A percentile compares a stretch with the other conserved stretches of the same genome.
Conservation (phyloP, 371 early-diverging fungal genomes). For the Apophysomyces elegans region DNA sequence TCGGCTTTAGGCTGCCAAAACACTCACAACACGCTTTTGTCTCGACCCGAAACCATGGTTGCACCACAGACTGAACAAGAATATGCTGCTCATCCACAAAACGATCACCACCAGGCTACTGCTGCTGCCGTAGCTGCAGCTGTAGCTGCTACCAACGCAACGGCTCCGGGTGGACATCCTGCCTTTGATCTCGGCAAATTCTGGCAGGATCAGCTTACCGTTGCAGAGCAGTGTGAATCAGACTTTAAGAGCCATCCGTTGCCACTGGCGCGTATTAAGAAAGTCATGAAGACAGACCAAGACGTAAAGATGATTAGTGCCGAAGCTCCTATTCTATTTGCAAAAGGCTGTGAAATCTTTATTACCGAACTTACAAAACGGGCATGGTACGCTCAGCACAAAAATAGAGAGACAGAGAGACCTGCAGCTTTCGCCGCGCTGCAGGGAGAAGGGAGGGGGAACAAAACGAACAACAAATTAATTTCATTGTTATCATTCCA, state of each 20-base stretch:
- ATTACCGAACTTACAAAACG: conserved; percentile 96
- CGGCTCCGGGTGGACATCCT: conserved; percentile 37
- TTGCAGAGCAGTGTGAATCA: conserved; percentile 44
- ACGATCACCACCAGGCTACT: conserved; percentile 7
- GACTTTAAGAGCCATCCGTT: conserved; percentile 94
- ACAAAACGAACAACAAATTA: not conserved
- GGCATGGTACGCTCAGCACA: conserved; percentile 70
- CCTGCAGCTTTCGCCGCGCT: too few relatives aligned
- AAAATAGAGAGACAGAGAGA: not conserved
- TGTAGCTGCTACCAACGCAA: conserved; percentile 6
- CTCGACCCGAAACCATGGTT: conserved; percentile 1
- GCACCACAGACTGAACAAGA: conserved; percentile 10
- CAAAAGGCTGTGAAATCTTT: conserved; percentile 98
- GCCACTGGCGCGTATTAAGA: conserved; percentile 98
- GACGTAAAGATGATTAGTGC: conserved; percentile 88
- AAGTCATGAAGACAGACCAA: conserved; percentile 99
- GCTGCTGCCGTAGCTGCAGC: conserved; percentile 10
- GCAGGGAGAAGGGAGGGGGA: too few relatives aligned
- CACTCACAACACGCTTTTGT: too few relatives aligned
- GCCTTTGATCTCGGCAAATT: conserved; percentile 52
- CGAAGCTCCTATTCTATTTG: conserved; percentile 96
- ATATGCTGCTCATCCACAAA: conserved; percentile 1
- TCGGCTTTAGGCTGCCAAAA: not conserved
- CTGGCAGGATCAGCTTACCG: conserved; percentile 49
- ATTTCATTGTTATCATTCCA: not conserved